These are phyloP conservation scores for Rhododendron ferrugineum DNA, from an alignment of 148 eudicot genomes.

Conservation along the genomic window DNA sequence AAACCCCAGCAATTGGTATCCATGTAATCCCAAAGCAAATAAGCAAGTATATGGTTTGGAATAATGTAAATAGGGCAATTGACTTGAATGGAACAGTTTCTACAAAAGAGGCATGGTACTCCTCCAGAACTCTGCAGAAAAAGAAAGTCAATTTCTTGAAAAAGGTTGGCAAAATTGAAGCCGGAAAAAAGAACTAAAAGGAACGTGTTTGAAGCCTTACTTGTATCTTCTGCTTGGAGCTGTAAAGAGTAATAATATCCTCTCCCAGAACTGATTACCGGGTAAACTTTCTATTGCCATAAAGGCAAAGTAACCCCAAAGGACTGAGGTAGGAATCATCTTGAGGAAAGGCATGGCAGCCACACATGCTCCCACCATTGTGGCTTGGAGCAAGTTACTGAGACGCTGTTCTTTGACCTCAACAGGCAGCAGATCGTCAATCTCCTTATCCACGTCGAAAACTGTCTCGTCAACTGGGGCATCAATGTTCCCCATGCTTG, in stretches of 20 bases:
- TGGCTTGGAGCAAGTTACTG: constrained; percentile 85
- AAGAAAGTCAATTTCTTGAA: not conserved
- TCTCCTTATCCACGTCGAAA: constrained; percentile 87
- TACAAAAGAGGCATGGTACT: constrained; percentile 79
- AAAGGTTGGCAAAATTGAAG: not conserved
- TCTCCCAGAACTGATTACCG: constrained; percentile 97
- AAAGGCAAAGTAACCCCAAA: constrained; percentile 99
- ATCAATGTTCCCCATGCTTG: constrained; percentile 59
- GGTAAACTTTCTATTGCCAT: constrained; percentile 99
- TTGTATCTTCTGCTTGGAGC: constrained; percentile 95
- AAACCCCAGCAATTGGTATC: constrained; percentile 96
- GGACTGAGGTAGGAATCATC: constrained; percentile 91
- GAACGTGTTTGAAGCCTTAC: constrained; percentile 25
- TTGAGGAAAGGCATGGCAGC: constrained; percentile 97
- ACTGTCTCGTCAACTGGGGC: constrained; percentile 88
- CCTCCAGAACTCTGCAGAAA: constrained; percentile 64
- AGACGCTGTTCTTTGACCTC: constrained; percentile 98
- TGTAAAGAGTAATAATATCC: constrained; percentile 80
- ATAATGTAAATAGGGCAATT: constrained; percentile 71
- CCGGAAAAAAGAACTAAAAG: not conserved
- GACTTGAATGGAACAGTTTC: constrained; percentile 90
- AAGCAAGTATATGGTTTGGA: constrained; percentile 76
- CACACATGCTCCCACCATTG: constrained; percentile 83
- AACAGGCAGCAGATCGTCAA: constrained; percentile 85
- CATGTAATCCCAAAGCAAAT: constrained; percentile 91